These are phyloP conservation scores for Hymenoscyphus linearis DNA, from an alignment of 2,329 filamentous ascomycete species.

Conservation along the genomic window DNA sequence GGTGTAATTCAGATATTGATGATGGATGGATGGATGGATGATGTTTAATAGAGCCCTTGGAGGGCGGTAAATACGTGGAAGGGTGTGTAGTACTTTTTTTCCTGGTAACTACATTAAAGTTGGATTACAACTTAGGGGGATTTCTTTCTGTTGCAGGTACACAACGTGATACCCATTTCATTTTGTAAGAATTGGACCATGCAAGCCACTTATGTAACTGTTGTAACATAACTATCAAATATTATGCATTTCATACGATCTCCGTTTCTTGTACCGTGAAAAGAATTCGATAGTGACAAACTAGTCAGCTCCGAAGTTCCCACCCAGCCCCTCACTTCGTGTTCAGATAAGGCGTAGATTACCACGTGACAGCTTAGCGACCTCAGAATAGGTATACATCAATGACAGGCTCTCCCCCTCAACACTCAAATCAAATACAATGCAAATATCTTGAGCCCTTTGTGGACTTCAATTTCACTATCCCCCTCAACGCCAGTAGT, in stretches of 20 bases:
- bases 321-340: neutral
- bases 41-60: neutral
- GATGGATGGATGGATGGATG: neutral
- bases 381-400: neutral
- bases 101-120: neutral
- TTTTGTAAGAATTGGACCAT: neutral
- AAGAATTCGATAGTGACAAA: neutral
- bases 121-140: neutral
- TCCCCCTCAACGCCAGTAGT: neutral
- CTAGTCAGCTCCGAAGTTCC: neutral
- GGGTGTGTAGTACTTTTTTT: neutral
- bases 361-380: neutral
- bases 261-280: neutral
- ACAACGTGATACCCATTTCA: constrained; percentile 3
- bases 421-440: neutral
- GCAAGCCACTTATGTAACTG: constrained; percentile 3
- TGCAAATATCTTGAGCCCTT: neutral
- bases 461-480: neutral
- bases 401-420: neutral
- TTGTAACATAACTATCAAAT: constrained; percentile 6
- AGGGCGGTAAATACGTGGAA: neutral
- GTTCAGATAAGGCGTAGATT: neutral
- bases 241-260: neutral
- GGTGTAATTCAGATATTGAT: constrained; percentile 24
- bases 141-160: neutral